Evolutionary conservation across 139 green algal genomes (phyloP), one percentile per base, ranked within the genome.

Genomic region (Coelastrella sp.): DNA sequence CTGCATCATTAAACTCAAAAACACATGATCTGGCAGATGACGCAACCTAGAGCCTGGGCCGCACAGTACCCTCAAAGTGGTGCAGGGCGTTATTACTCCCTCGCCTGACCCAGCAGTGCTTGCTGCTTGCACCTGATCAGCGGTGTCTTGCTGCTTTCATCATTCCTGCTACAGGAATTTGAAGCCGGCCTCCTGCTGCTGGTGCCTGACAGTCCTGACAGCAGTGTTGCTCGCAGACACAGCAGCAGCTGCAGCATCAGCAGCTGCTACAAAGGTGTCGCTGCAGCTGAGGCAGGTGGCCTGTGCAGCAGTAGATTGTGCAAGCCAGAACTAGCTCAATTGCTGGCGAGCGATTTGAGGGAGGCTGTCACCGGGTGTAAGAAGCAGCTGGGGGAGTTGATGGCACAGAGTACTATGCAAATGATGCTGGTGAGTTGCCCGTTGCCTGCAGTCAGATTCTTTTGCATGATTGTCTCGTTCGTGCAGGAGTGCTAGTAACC

Each of bases 341-440:
- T 82, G 75, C 75, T 82, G 15, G 19, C 75, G 7, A 61, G 25
- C 57, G 75, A 82, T 25, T 56, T 82, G 75, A 24, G 58, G 27
- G 15, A 56, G 9, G 75, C 56, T 49, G 15, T 82, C 24, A 10
- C 15, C 17, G 25, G 75, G 17, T 82, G 75, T 56, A 82, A 25
- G 75, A 49, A 59, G 75, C 75, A 82, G 75, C 27, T 82, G 75
- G 25, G 22, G 7, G 75, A 82, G 25, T 25, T 82, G 12, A 49
- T 82, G 25, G 56, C 8, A 17, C 49, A 20, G 11, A 82, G 17
- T 6, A 60, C 25, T 7, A 56, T 59, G 27, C 25, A 82, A 7
- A 49, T 82, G 75, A 60, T 82, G 49, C 25, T 82, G 75, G 75
- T 82, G 75, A 59, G 75, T 82, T 22, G 75, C 15, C 15, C 15